Evolutionary conservation across 225 moss, liverwort and hornwort species (phyloP).

Genomic region (Bryoerythrophyllum caledonicum): DNA sequence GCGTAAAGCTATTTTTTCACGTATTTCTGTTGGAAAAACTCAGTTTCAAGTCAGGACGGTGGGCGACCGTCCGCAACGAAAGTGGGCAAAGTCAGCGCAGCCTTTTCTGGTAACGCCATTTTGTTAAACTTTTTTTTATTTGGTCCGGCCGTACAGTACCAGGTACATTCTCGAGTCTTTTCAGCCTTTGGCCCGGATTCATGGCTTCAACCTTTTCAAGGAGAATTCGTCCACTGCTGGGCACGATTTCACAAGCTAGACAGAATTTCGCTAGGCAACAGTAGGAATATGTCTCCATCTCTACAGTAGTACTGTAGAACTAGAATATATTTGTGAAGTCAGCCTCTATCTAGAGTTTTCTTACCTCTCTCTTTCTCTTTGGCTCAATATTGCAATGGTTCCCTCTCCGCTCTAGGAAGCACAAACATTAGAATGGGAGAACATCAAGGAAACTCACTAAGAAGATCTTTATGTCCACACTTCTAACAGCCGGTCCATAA

Average conservation of each 20-base stretch:
- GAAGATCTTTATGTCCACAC: too few species aligned
- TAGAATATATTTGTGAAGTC: neutral
- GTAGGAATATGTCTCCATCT: neutral
- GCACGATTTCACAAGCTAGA: neutral
- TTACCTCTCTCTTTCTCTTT: too few species aligned
- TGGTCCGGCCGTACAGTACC: neutral
- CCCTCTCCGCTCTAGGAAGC: too few species aligned
- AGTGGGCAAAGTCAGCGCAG: conserved; percentile 17
- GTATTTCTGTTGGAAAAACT: neutral
- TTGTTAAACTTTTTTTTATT: neutral
- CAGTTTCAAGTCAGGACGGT: neutral
- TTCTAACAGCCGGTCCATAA: too few species aligned
- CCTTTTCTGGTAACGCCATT: conserved; percentile 4
- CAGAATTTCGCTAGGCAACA: neutral
- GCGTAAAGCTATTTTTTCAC: neutral
- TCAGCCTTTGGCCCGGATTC: neutral
- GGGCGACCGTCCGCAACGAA: neutral
- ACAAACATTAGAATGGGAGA: too few species aligned
- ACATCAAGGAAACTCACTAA: too few species aligned
- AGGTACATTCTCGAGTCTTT: neutral
- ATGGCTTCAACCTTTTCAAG: neutral
- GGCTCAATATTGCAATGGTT: too few species aligned
- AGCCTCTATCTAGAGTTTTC: too few species aligned
- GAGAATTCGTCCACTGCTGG: neutral
- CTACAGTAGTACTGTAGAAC: neutral